These are phyloP conservation scores for Ochromonas danica DNA, from an alignment of 108 stramenopile species.

Conservation along the genomic window DNA sequence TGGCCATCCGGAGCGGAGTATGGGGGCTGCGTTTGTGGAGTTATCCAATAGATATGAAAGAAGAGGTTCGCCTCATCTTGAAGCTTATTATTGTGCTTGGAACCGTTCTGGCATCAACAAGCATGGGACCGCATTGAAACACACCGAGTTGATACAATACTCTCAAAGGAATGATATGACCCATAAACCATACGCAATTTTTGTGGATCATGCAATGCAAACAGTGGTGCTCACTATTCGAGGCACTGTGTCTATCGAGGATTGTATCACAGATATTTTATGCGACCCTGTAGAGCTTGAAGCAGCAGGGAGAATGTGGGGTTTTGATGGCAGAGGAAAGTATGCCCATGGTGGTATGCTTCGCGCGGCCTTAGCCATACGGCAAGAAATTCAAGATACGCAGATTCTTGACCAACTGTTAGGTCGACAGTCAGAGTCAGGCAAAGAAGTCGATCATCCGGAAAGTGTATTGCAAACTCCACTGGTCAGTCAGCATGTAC, in stretches of 20 bases:
- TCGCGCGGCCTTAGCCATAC: not conserved
- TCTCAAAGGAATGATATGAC: too few species aligned
- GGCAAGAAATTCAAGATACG: not conserved
- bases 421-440: slow-evolving; percentile 66
- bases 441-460: slow-evolving; percentile 77
- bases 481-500: too few species aligned
- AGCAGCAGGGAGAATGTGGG: not conserved
- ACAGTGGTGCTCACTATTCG: slow-evolving; percentile 80
- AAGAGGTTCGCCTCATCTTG: too few species aligned
- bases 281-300: slow-evolving; percentile 63
- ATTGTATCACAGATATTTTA: slow-evolving; percentile 81
- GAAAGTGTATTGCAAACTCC: too few species aligned
- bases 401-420: slow-evolving; percentile 32
- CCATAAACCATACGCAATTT: slow-evolving; percentile 81
- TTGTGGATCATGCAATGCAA: slow-evolving; percentile 79
- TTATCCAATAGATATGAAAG: too few species aligned
- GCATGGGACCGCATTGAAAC: too few species aligned
- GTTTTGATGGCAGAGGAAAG: not conserved
- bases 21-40: too few species aligned
- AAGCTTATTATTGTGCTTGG: too few species aligned
- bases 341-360: not conserved
- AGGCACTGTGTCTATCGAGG: slow-evolving; percentile 88
- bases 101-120: too few species aligned
- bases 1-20: too few species aligned
- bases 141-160: too few species aligned